Evolutionary conservation across 495 filamentous ascomycete genomes (phyloP), one percentile per base, ranked within the genome.

Genomic region (Articulospora tetracladia): DNA sequence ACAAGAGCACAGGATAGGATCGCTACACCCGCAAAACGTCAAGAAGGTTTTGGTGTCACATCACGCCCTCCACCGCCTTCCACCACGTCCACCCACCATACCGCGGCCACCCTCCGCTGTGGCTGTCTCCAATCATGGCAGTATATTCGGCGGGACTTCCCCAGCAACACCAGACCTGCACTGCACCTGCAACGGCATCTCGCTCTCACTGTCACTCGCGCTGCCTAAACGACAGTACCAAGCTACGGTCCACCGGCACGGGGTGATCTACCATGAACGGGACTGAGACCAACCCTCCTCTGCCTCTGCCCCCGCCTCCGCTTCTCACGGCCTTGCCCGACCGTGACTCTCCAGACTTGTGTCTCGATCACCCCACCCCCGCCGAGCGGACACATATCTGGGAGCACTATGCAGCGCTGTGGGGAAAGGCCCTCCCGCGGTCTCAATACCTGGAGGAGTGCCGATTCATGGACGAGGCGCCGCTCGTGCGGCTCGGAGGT

Each of bases 381-480:
- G 68, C 74, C 24, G 91, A 96, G 69, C 83, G 80, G 32, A 71
- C 74, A 49, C 73, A 72, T 26, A 86, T 82, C 53, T 86, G 85
- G 75, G 76, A 77, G 15, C 71, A 84, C 32, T 92, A 91, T 67
- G 85, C 86, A 60, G 66, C 69, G 8, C 79, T 77, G 60, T 96
- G 92, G 92, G 81, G 86, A 22, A 85, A 86, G 19, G 78, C 82
- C 0, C 72, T 96, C 13, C 73, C 82, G 7, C 57, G 86, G 1
- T 72, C 86, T 15, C 77, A 84, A 48, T 98, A 97, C 68, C 80
- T 96, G 34, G 92, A 97, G 73, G 74, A 80, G 26, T 81, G 85
- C 63, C 79, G 95, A 2, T 72, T 76, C 8, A 78, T 80, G 15
- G 84, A 88, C 53, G 73, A 75, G 0, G 27, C 24, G 0, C 19